phyloP scores from a whole-genome alignment of 805 yeast genomes.

The Hanseniaspora guilliermondii region DNA sequence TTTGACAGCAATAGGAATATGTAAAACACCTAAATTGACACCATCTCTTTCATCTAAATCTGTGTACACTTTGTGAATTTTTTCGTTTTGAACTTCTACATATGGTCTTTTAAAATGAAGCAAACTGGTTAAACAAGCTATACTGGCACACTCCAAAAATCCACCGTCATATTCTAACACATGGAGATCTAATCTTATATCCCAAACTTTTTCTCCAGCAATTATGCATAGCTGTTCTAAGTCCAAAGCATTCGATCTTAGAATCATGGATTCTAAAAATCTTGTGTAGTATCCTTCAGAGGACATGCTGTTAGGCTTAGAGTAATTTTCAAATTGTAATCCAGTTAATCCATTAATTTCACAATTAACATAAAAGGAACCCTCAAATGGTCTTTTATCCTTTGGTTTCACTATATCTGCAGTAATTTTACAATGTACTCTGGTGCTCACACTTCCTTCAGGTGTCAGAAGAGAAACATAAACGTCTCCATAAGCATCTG shows the following conservation, averaged over 20 bases:
- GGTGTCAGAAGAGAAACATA: slow-evolving; percentile 58
- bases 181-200: slow-evolving; percentile 78
- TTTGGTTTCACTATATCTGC: slow-evolving; percentile 68
- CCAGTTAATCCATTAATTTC: slow-evolving; percentile 88
- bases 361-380: slow-evolving; percentile 67
- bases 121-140: slow-evolving; percentile 79
- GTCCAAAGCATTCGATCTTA: slow-evolving; percentile 83
- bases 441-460: slow-evolving; percentile 30
- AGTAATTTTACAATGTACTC: slow-evolving; percentile 39
- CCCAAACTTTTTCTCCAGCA: slow-evolving; percentile 88
- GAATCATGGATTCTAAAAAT: slow-evolving; percentile 79
- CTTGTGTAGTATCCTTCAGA: slow-evolving; percentile 73
- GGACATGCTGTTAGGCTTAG: slow-evolving; percentile 45
- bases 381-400: slow-evolving; percentile 90
- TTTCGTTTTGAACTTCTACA: slow-evolving; percentile 55
- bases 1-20: slow-evolving; percentile 80
- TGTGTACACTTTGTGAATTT: slow-evolving; percentile 42
- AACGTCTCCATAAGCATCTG: slow-evolving; percentile 60
- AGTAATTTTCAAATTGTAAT: slow-evolving; percentile 59
- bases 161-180: slow-evolving; percentile 88
- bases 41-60: slow-evolving; percentile 65
- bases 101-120: slow-evolving; percentile 78
- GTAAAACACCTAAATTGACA: slow-evolving; percentile 70
- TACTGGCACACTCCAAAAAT: slow-evolving; percentile 75
- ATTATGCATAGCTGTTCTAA: slow-evolving; percentile 80